Percentiles rank a stretch among this genome's conserved stretches.
These are phyloP conservation scores for Cryptococcus hybrid DNA, from an alignment of 1,284 basidiomycete species.

Conservation along the genomic window DNA sequence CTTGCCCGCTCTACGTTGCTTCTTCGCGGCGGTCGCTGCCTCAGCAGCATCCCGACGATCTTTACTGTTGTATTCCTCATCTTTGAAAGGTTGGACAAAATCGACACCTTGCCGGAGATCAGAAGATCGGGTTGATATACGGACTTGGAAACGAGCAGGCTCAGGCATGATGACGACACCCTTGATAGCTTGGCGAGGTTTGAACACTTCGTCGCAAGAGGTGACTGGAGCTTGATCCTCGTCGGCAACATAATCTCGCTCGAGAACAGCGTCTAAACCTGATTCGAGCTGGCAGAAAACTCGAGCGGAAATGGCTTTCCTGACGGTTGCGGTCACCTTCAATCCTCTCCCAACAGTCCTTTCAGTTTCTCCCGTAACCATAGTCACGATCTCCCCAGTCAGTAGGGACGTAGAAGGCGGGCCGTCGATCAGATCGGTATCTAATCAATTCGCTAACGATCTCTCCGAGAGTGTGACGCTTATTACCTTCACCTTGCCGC, in stretches of 20 bases:
- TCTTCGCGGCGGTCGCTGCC: slow-evolving; percentile 72
- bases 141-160: slow-evolving; percentile 65
- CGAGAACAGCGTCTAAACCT: slow-evolving; percentile 83
- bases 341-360: slow-evolving; percentile 75
- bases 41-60: slow-evolving; percentile 64
- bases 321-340: slow-evolving; percentile 75
- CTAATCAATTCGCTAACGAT: slow-evolving; percentile 85
- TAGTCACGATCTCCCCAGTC: slow-evolving; percentile 82
- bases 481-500: slow-evolving; percentile 68
- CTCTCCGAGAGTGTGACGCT: slow-evolving; percentile 81
- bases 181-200: slow-evolving; percentile 74
- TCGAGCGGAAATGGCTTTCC: slow-evolving; percentile 29
- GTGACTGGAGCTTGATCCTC: slow-evolving; percentile 51
- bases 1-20: slow-evolving; percentile 72
- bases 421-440: slow-evolving; percentile 79
- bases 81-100: slow-evolving; percentile 39
- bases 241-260: slow-evolving; percentile 62
- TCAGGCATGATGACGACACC: slow-evolving; percentile 76
- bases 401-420: slow-evolving; percentile 64
- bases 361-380: slow-evolving; percentile 90
- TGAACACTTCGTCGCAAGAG: slow-evolving; percentile 55
- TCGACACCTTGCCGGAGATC: slow-evolving; percentile 58
- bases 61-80: slow-evolving; percentile 38
- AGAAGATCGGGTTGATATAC: slow-evolving; percentile 69
- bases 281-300: slow-evolving; percentile 66